These are phyloP conservation scores for Curvularia sp. DNA, from an alignment of 2,329 filamentous ascomycete genomes.

Conservation along the genomic window DNA sequence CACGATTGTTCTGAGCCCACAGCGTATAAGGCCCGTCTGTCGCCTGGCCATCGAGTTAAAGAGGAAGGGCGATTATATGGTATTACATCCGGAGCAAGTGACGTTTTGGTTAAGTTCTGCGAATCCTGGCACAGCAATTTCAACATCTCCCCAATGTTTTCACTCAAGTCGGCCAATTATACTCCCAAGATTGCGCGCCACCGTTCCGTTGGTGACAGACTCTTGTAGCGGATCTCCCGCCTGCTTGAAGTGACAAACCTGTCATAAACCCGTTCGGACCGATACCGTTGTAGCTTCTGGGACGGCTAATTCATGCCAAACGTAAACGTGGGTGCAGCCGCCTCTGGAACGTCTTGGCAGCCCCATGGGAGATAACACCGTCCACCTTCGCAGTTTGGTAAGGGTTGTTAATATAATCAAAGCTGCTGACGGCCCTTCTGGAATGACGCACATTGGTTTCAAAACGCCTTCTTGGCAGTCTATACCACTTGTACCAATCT, in stretches of 20 bases:
- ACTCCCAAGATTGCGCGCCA: not conserved
- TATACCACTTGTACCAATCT: slow-evolving; percentile 5
- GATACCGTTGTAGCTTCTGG: slow-evolving; percentile 13
- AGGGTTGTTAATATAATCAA: slow-evolving; percentile 12
- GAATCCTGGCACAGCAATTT: slow-evolving; percentile 10
- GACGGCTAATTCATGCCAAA: slow-evolving; percentile 19
- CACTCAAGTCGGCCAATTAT: slow-evolving; percentile 7
- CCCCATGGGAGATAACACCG: slow-evolving; percentile 12
- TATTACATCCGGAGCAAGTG: not conserved
- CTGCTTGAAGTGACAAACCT: slow-evolving; percentile 17
- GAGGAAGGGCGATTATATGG: not conserved
- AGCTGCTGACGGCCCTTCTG: slow-evolving; percentile 8
- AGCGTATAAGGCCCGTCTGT: not conserved
- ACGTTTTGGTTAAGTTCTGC: slow-evolving; percentile 1
- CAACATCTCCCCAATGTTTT: slow-evolving; percentile 4
- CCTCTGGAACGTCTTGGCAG: slow-evolving; percentile 20
- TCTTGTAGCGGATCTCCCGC: slow-evolving; percentile 10
- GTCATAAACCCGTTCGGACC: slow-evolving; percentile 19
- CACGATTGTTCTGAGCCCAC: not conserved
- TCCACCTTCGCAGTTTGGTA: slow-evolving; percentile 12
- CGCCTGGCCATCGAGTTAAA: not conserved
- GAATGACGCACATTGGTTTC: slow-evolving; percentile 18
- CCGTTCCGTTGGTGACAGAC: slow-evolving; percentile 3
- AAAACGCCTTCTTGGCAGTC: slow-evolving; percentile 10
- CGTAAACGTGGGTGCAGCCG: slow-evolving; percentile 4